Evolutionary conservation across 2,329 filamentous ascomycete genomes (phyloP), one percentile per base, ranked within the genome.

Genomic region (Macroventuria anomochaeta): DNA sequence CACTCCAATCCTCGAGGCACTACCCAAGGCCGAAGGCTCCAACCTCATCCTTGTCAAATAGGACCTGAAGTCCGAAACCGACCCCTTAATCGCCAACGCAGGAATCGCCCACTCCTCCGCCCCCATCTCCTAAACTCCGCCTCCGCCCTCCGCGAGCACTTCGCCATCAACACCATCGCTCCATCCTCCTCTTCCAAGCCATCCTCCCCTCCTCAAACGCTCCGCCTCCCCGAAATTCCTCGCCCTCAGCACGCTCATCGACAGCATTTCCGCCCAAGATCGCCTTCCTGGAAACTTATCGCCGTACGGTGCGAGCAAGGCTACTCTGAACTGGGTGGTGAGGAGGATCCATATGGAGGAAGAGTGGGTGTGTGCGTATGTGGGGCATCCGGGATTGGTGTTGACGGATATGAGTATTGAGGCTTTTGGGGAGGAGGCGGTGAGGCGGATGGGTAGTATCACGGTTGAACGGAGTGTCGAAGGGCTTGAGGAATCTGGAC

Each of bases 61-160:
- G 34, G 63, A 65, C 33, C 37, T 25, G 10, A n/a, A 37, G 5
- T n/a, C 32, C 11, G 21, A 74, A 20, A 63, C 84, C 2, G 81
- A 85, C 55, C 64, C 82, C 5, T 75, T 85, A 2, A 78, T 85
- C 44, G 79, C 81, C 37, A 85, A 84, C 61, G 81, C 82, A 0
- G 82, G 76, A 11, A 76, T 80, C 10, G 62, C 33, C 2, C 31
- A 53, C 46, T 36, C 44, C 0, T 23, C 32, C 29, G 15, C n/a
- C 0, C 31, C 41, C 1, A 39, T 55, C 53, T 2, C 13, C 40
- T 13, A 11, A 26, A 25, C 8, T n/a, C 42, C 5, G 6, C 31
- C 5, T 29, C 55, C 0, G 44, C 38, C 5, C n/a, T 59, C 17
- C 17, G 21, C 23, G 48, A 53, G 4, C 32, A 37, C 59, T 62